Evolutionary conservation across 2,329 filamentous ascomycete genomes (phyloP).

Genomic region (Thielaviopsis musarum): DNA sequence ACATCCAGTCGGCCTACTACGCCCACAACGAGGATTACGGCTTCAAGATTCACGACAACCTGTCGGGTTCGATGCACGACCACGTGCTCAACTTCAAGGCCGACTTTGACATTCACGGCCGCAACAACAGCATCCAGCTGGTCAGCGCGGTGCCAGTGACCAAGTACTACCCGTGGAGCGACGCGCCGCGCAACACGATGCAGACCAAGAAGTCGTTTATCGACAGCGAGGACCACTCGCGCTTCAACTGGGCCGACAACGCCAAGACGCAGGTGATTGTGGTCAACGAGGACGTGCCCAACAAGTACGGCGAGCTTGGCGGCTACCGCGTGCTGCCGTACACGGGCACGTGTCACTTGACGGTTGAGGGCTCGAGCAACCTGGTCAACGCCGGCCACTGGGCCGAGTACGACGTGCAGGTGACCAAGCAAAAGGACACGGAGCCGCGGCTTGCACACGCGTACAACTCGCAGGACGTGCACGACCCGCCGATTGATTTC

Average conservation of each 20-base stretch:
- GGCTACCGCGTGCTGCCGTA: constrained; percentile 28
- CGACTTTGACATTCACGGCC: constrained; percentile 23
- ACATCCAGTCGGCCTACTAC: constrained; percentile 21
- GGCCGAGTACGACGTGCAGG: constrained; percentile 29
- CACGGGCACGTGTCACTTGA: constrained; percentile 24
- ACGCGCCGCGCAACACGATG: constrained; percentile 21
- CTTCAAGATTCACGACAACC: constrained; percentile 20
- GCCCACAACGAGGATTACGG: constrained; percentile 20
- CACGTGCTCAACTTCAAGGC: constrained; percentile 25
- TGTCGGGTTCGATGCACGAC: constrained; percentile 22
- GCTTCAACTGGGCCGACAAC: constrained; percentile 25
- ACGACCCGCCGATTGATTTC: constrained; percentile 29
- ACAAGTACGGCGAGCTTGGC: constrained; percentile 29
- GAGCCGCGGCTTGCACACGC: constrained; percentile 16
- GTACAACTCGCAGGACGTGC: constrained; percentile 23
- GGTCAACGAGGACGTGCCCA: constrained; percentile 27
- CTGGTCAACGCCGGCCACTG: constrained; percentile 23
- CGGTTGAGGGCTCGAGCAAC: constrained; percentile 25
- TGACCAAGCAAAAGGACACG: constrained; percentile 29
- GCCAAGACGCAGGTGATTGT: constrained; percentile 27
- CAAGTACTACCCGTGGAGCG: constrained; percentile 21
- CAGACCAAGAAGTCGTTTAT: constrained; percentile 17
- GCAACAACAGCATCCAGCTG: constrained; percentile 21
- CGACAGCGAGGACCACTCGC: constrained; percentile 15
- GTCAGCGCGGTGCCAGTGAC: constrained; percentile 19